Base-by-base conservation (phyloP, 202 grass and related monocot species). In the Digitaria exilis region DNA sequence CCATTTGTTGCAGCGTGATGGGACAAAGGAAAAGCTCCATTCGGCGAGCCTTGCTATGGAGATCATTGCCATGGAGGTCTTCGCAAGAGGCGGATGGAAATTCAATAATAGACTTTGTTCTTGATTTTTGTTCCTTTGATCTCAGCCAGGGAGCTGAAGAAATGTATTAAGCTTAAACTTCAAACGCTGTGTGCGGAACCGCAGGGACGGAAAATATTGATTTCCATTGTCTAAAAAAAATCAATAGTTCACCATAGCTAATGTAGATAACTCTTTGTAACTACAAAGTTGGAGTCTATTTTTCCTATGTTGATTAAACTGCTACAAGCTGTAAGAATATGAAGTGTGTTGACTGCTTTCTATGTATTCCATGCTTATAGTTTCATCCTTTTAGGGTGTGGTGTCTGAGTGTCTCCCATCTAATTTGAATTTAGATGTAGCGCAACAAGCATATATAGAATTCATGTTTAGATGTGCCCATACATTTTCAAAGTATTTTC, bases 401-500 rank as follows among this genome's bases (percentile, higher is more conserved):
- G 21, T 57, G 34, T 39, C 10, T 56, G 58, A 16, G 19, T 54
- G 50, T 54, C 50, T n/a, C n/a, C 44, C 24, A 29, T 41, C 3
- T 14, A 6, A 30, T 42, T n/a, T 32, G 32, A 31, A n/a, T 42
- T 35, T 41, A n/a, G 13, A 76, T 75, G 1, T 9, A 31, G 28
- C 8, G 4, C 21, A 79, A 22, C 32, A 52, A 67, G 24, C 42
- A 1, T 3, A 31, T 26, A 16, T 54, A 56, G 16, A 41, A 72
- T 12, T 9, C 32, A 43, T 45, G 39, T 5, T 54, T 48, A 28
- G 2, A 69, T 79, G n/a, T n/a, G 24, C 41, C 22, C 65, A 6
- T 54, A 8, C 30, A 32, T 76, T 73, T 58, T 43, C 68, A n/a
- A 74, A 50, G 18, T n/a, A 60, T 22, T 64, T 87, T 65, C 1